Conservation (phyloP, 2,329 filamentous ascomycete species). For the Diaporthe eres region DNA sequence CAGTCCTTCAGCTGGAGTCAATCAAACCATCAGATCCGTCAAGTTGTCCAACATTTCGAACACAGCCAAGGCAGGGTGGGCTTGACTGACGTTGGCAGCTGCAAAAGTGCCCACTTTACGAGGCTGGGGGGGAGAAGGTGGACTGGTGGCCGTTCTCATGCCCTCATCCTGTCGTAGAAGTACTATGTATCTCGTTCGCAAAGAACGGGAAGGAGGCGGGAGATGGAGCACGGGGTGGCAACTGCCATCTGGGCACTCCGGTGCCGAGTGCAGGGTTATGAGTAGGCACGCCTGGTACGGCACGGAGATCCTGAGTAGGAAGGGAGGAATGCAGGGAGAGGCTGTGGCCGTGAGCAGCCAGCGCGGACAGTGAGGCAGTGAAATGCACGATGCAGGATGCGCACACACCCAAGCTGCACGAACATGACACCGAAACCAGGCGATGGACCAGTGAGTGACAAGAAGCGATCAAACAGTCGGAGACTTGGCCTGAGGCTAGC, state of each 20-base stretch:
- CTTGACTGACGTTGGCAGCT: conserved; percentile 20
- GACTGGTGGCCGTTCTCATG: conserved; percentile 9
- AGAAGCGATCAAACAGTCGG: neutral
- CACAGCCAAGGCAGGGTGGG: conserved; percentile 21
- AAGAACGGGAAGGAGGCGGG: neutral
- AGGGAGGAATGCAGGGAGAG: neutral
- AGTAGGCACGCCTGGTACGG: neutral
- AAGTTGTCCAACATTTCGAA: conserved; percentile 9
- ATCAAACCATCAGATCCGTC: conserved; percentile 5
- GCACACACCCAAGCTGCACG: conserved; percentile 13
- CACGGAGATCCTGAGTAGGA: neutral
- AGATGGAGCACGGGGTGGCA: conserved; percentile 8
- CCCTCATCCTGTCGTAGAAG: neutral
- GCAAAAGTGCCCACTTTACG: conserved; percentile 13
- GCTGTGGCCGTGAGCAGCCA: neutral
- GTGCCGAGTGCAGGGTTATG: neutral
- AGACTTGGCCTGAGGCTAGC: neutral
- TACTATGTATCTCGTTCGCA: neutral
- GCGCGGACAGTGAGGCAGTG: conserved; percentile 12
- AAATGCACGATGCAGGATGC: conserved; percentile 1
- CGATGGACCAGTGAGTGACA: neutral
- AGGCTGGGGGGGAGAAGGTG: conserved; percentile 7
- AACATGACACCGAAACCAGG: conserved; percentile 25
- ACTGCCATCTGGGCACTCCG: conserved; percentile 23
- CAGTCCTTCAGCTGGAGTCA: neutral